Evolutionary conservation across 2,329 filamentous ascomycete genomes (phyloP), one percentile per base, ranked within the genome.

Genomic region (Aspergillus ochraceoroseus): DNA sequence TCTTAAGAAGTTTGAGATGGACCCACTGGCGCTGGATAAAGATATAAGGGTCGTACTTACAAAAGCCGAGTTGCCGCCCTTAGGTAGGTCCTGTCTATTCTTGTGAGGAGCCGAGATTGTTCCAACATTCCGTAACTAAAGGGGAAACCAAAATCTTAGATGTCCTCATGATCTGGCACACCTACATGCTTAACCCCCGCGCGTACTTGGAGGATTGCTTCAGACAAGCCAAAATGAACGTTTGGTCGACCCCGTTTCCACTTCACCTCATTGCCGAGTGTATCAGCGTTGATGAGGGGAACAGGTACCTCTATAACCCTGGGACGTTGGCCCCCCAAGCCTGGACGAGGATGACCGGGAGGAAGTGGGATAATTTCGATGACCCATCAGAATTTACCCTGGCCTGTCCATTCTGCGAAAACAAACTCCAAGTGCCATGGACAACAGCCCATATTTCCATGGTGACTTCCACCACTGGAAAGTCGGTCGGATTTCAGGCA

Each of bases 131-230:
- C n/a, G n/a, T n/a, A n/a, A n/a, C n/a, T n/a, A n/a, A n/a, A n/a
- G n/a, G n/a, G n/a, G n/a, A n/a, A n/a, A n/a, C n/a, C n/a, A n/a
- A n/a, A n/a, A n/a, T n/a, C n/a, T n/a, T n/a, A 71, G 84, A 88
- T 63, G 77, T 88, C 0, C 63, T 88, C 12, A 84, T 88, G 81
- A 79, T 88, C 0, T 85, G 82, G 80, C 85, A 89, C 59, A 68
- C 82, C 0, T 84, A 85, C 54, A 82, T 85, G 76, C 74, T 90
- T 2, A 89, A 87, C 51, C 85, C 85, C 0, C 71, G 81, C 27
- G 70, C 68, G n/a, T 89, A 80, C 56, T 73, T 87, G 3, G 83
- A 88, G 52, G 85, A 89, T 56, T 80, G 79, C 53, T 66, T 87
- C 38, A 72, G 82, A 7, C 63, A 69, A 22, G 77, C 76, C 0